Percentiles rank a stretch among this genome's conserved stretches.
Evolutionary conservation across 2,329 filamentous ascomycete species (phyloP).

Genomic region (Colletotrichum magnum): DNA sequence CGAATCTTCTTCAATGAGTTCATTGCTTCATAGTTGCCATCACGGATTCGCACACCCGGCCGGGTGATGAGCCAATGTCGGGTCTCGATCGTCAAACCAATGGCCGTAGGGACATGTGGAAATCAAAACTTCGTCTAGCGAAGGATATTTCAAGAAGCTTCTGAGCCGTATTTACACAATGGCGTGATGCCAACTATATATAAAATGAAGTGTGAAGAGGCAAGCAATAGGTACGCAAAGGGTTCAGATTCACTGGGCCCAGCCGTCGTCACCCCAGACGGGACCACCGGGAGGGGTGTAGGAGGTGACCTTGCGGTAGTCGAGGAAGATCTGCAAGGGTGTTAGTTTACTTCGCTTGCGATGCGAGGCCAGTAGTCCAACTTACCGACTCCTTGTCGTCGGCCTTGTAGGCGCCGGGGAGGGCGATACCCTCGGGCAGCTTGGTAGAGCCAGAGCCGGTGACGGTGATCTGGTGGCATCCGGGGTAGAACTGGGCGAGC

Average conservation of each 20-base stretch:
- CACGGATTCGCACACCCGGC: too few species aligned
- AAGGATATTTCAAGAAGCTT: background rate
- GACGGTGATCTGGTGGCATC: conserved; percentile 70
- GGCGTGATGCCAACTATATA: conserved; percentile 13
- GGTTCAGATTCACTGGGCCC: conserved; percentile 20
- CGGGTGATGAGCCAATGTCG: too few species aligned
- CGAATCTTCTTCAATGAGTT: too few species aligned
- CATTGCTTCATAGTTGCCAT: too few species aligned
- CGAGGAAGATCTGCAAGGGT: conserved; percentile 44
- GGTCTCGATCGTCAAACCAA: too few species aligned
- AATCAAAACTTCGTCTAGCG: background rate
- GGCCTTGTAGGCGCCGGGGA: conserved; percentile 44
- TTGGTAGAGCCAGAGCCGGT: conserved; percentile 60
- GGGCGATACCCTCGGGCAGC: conserved; percentile 44
- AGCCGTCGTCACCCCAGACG: conserved; percentile 42
- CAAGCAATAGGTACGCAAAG: background rate
- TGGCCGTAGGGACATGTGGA: too few species aligned
- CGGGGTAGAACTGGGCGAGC: conserved; percentile 68
- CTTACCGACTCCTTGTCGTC: conserved; percentile 42
- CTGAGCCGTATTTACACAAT: background rate
- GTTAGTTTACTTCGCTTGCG: background rate
- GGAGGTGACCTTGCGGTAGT: conserved; percentile 46
- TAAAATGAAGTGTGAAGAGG: background rate
- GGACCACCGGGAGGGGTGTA: conserved; percentile 45
- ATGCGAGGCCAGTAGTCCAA: background rate